phyloP scores from a whole-genome alignment of 1,139 yeast genomes.

The Protomyces inundatus region DNA sequence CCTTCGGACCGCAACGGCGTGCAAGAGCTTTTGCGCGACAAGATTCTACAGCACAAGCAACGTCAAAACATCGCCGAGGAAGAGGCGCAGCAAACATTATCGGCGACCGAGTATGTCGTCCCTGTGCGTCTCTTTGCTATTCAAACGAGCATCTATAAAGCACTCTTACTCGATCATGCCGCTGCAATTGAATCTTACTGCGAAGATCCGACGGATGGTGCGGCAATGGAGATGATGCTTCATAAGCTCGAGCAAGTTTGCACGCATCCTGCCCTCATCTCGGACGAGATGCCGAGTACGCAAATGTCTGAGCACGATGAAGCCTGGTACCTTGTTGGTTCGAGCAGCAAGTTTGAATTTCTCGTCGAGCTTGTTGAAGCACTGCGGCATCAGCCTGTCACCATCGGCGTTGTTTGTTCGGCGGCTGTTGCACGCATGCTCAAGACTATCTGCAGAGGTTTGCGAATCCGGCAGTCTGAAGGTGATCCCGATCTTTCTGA shows the following conservation, averaged over 20 bases:
- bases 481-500: neutral
- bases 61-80: neutral
- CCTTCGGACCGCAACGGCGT: no score
- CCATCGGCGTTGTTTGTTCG: constrained; percentile 2
- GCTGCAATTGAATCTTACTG: constrained; percentile 4
- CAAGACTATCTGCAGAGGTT: constrained; percentile 3
- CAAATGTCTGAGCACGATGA: constrained; percentile 14
- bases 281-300: neutral
- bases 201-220: neutral
- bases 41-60: neutral
- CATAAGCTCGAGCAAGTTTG: neutral
- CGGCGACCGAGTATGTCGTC: constrained; percentile 1
- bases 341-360: constrained; percentile 21
- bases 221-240: neutral
- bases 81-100: neutral
- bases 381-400: constrained; percentile 7
- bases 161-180: constrained; percentile 7
- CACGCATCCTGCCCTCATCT: constrained; percentile 7
- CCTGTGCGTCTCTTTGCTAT: constrained; percentile 5
- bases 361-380: constrained; percentile 13
- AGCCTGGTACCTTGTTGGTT: constrained; percentile 14
- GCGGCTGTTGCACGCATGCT: neutral
- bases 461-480: neutral
- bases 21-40: neutral
- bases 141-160: constrained; percentile 7